phyloP scores from a whole-genome alignment of 768 basidiomycete species.

The Lactarius tabidus region DNA sequence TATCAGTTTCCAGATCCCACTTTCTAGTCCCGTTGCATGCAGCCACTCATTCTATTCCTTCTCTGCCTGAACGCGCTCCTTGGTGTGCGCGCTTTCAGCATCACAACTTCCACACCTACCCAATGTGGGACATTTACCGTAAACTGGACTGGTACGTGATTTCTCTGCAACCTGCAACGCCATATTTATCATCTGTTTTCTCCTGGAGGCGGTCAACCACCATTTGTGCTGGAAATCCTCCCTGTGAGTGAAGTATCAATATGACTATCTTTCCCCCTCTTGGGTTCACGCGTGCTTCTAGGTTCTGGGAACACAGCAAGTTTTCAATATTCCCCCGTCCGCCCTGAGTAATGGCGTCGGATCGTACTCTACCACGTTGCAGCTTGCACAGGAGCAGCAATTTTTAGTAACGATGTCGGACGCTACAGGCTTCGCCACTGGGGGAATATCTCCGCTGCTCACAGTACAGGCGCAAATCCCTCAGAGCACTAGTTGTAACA shows the following conservation, averaged over 20 bases:
- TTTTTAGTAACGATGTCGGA: conserved; percentile 69
- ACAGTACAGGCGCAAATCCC: conserved; percentile 43
- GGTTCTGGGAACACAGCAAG: conserved; percentile 40
- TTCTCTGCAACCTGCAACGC: neutral
- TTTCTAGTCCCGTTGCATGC: neutral
- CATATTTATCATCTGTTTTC: neutral
- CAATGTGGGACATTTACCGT: conserved; percentile 61
- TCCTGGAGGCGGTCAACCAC: conserved; percentile 19
- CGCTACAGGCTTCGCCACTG: conserved; percentile 61
- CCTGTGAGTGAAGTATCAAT: conserved; percentile 10
- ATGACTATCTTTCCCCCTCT: neutral
- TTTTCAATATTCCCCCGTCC: conserved; percentile 51
- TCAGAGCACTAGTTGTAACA: conserved; percentile 45
- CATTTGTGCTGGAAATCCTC: conserved; percentile 12
- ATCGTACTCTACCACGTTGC: conserved; percentile 45
- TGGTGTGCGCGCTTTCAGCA: conserved; percentile 40
- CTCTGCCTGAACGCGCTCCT: neutral
- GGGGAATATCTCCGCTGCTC: conserved; percentile 51
- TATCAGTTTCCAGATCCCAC: neutral
- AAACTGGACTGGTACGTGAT: conserved; percentile 55
- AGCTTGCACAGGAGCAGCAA: conserved; percentile 36
- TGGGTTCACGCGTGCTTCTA: neutral
- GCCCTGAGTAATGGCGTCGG: conserved; percentile 53
- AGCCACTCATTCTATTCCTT: neutral
- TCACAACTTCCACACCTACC: conserved; percentile 41